Percentiles rank a stretch among this genome's conserved stretches.
phyloP scores from a whole-genome alignment of 176 grass and related monocot genomes.

The Rhynchospora tenuis region DNA sequence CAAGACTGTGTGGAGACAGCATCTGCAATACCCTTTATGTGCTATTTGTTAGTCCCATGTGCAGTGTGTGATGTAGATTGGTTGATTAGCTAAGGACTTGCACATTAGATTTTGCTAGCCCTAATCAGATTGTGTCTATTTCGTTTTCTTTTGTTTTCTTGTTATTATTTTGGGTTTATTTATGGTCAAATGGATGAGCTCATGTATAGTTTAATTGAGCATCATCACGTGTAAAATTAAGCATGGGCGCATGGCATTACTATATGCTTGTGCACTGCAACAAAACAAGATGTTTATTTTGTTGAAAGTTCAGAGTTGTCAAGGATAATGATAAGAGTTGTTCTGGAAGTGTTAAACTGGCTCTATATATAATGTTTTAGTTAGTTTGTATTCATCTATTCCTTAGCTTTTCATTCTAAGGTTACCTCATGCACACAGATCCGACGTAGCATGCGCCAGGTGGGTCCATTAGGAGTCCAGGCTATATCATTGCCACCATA shows the following conservation, averaged over 20 bases:
- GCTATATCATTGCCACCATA: conserved; percentile 28
- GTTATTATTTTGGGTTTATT: not conserved
- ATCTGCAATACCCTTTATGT: not conserved
- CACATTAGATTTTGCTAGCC: not conserved
- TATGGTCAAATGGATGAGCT: not conserved
- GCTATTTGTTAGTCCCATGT: not conserved
- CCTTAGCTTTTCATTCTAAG: not conserved
- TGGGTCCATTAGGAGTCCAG: conserved; percentile 37
- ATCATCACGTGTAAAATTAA: not conserved
- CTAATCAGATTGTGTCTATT: not conserved
- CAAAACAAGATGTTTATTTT: not conserved
- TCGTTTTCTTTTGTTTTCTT: not conserved
- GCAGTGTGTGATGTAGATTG: not conserved
- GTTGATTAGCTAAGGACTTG: not conserved
- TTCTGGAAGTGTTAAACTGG: not conserved
- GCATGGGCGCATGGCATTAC: not conserved
- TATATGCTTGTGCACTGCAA: not conserved
- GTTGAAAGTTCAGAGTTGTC: not conserved
- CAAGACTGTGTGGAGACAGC: conserved; percentile 26
- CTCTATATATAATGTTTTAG: not conserved
- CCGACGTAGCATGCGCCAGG: conserved; percentile 41
- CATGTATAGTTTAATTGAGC: not conserved
- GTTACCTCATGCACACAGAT: conserved; percentile 27
- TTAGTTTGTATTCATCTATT: not conserved
- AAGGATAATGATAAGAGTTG: not conserved